phyloP scores from a whole-genome alignment of 768 basidiomycete species.

The Coprinopsis sp. region DNA sequence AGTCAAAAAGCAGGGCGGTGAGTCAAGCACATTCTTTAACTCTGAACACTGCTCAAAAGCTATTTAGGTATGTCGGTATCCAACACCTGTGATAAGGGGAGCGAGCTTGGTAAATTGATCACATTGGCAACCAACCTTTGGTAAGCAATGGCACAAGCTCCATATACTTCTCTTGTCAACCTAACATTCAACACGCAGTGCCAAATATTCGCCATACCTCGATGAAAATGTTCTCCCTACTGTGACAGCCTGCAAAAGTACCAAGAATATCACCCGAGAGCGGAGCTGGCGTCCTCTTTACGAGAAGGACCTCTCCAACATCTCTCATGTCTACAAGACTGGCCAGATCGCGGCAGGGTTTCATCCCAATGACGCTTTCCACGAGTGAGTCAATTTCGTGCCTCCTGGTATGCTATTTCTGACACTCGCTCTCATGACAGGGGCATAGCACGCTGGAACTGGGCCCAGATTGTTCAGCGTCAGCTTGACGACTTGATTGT shows the following conservation, averaged over 20 bases:
- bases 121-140: conserved; percentile 17
- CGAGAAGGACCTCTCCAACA: conserved; percentile 23
- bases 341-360: conserved; percentile 19
- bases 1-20: conserved; percentile 15
- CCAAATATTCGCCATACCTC: conserved; percentile 16
- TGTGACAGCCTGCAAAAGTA: conserved; percentile 21
- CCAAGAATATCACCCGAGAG: conserved; percentile 26
- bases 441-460: conserved; percentile 19
- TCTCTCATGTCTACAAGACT: conserved; percentile 15
- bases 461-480: conserved; percentile 19
- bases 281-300: conserved; percentile 23
- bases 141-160: conserved; percentile 10
- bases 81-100: conserved; percentile 18
- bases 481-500: conserved; percentile 13
- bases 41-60: background rate
- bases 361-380: conserved; percentile 14
- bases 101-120: conserved; percentile 19
- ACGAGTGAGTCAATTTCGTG: conserved; percentile 15
- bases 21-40: background rate
- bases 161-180: background rate
- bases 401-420: background rate
- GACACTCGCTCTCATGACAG: conserved; percentile 9
- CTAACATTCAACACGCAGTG: too few species aligned
- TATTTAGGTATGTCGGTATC: conserved; percentile 20
- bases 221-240: conserved; percentile 18